Percentiles rank a stretch among this genome's conserved stretches.
Evolutionary conservation across 2,329 filamentous ascomycete genomes (phyloP).

Genomic region (Aspergillus felis): DNA sequence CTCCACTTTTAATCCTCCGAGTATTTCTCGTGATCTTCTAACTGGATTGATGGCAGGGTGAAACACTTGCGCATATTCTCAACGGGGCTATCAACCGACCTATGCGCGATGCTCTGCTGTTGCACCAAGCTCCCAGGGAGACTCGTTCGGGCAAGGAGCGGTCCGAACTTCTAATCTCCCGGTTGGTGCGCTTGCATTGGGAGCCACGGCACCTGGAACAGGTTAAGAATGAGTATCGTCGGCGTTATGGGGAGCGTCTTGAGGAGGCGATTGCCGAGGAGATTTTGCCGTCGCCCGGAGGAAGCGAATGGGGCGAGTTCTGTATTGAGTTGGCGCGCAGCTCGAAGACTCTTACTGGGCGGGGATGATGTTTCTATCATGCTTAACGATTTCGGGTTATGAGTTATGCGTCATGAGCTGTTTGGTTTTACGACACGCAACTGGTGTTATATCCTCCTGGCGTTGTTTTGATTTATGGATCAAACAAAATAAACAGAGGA

Average conservation of each 20-base stretch:
- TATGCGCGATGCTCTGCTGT: constrained; percentile 82
- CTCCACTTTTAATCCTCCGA: background rate
- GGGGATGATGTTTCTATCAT: background rate
- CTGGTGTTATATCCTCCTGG: background rate
- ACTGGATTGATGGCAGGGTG: constrained; percentile 60
- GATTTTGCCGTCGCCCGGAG: constrained; percentile 54
- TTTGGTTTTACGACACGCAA: background rate
- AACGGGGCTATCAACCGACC: constrained; percentile 96
- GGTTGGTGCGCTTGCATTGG: constrained; percentile 90
- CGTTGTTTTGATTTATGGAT: background rate
- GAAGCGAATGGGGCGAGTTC: constrained; percentile 67
- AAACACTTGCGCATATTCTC: constrained; percentile 89
- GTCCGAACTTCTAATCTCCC: constrained; percentile 80
- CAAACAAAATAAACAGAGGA: background rate
- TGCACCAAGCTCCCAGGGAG: constrained; percentile 82
- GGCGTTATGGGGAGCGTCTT: constrained; percentile 70
- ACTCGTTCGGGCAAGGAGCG: constrained; percentile 68
- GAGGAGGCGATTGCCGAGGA: constrained; percentile 75
- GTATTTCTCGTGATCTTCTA: background rate
- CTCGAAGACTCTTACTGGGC: constrained; percentile 20
- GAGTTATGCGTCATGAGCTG: background rate
- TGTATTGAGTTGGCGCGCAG: constrained; percentile 59
- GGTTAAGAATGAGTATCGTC: constrained; percentile 74
- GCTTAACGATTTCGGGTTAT: background rate
- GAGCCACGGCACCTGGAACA: constrained; percentile 74